A percentile compares a stretch with the other conserved stretches of the same genome.
Conservation (phyloP, 1,284 basidiomycete genomes). For the Bjerkandera adusta region DNA sequence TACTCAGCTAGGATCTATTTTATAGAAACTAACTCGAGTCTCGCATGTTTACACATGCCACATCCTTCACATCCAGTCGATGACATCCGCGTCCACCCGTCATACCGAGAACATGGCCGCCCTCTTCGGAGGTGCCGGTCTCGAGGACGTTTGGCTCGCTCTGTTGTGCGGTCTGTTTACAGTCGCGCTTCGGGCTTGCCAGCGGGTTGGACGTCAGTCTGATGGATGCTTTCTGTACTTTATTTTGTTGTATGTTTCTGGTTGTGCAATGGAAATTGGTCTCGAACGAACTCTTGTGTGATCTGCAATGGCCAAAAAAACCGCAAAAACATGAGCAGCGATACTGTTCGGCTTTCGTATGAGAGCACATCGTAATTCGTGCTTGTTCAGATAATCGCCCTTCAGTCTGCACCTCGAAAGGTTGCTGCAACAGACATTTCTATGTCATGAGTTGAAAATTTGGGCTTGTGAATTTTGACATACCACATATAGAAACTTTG, state of each 20-base stretch:
- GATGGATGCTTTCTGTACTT: slow-evolving; percentile 51
- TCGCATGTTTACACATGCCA: slow-evolving; percentile 85
- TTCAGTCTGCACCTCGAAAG: too few species aligned
- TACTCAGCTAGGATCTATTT: slow-evolving; percentile 88
- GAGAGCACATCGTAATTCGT: too few species aligned
- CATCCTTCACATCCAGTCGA: slow-evolving; percentile 79
- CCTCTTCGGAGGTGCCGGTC: slow-evolving; percentile 33
- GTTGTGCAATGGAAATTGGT: too few species aligned
- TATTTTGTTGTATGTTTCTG: not conserved
- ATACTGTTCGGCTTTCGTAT: too few species aligned
- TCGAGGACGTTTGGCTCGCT: slow-evolving; percentile 74
- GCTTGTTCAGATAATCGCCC: too few species aligned
- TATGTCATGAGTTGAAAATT: too few species aligned
- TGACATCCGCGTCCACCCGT: slow-evolving; percentile 70
- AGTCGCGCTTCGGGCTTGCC: slow-evolving; percentile 37
- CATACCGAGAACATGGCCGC: slow-evolving; percentile 70
- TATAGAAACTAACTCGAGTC: slow-evolving; percentile 87
- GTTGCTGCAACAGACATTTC: too few species aligned
- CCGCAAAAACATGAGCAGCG: too few species aligned
- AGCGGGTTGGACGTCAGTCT: slow-evolving; percentile 74
- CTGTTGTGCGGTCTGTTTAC: slow-evolving; percentile 34
- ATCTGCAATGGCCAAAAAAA: too few species aligned
- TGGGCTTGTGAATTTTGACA: too few species aligned
- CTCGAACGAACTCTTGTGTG: too few species aligned
- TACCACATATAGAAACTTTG: too few species aligned